Evolutionary conservation across 73 alveolate species (phyloP).

Genomic region (Breviolum minutum): DNA sequence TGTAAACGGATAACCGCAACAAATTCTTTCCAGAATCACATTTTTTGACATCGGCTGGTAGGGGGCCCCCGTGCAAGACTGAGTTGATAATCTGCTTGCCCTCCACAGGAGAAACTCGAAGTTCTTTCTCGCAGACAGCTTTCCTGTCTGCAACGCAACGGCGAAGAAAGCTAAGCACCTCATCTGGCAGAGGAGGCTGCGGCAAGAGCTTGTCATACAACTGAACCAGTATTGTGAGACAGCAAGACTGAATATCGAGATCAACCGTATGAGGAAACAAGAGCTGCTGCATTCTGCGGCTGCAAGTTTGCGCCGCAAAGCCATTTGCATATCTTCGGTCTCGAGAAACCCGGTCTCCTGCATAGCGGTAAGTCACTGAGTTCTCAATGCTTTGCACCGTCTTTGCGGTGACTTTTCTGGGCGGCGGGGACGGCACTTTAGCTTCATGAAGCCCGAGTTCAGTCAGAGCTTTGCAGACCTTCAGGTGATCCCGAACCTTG

Average conservation of each 20-base stretch:
- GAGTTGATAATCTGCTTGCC: slow-evolving; percentile 9
- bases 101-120: not conserved
- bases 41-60: not conserved
- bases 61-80: slow-evolving; percentile 16
- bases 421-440: not conserved
- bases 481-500: not conserved
- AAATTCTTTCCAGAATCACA: not conserved
- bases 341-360: slow-evolving; percentile 3
- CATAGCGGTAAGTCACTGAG: slow-evolving; percentile 1
- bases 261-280: slow-evolving; percentile 4
- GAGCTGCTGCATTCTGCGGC: not conserved
- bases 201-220: not conserved
- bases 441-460: not conserved
- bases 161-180: not conserved
- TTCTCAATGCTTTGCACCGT: not conserved
- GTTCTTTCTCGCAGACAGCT: not conserved
- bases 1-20: not conserved
- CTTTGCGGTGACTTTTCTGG: not conserved
- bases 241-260: not conserved
- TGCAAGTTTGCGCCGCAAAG: slow-evolving; percentile 22
- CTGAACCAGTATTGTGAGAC: slow-evolving; percentile 5
- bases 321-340: slow-evolving; percentile 10
- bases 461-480: not conserved
- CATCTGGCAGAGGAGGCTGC: not conserved
- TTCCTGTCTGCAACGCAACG: not conserved